phyloP scores from a whole-genome alignment of 2,329 filamentous ascomycete genomes.

The Myotisia sp. region DNA sequence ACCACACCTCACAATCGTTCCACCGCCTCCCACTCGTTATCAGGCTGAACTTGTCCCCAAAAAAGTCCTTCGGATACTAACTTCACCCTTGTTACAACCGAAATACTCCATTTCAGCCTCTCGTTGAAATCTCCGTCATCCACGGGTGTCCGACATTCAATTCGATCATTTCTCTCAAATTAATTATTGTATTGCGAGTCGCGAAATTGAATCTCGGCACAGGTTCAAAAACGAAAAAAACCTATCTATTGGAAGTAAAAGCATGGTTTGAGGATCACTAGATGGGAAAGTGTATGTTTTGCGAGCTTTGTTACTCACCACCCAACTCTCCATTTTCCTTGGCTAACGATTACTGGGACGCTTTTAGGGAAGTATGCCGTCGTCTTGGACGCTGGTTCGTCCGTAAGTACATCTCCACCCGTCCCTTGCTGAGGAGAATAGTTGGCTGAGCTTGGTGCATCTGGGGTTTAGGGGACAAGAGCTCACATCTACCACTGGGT shows the following conservation, averaged over 20 bases:
- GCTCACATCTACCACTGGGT: conserved; percentile 92
- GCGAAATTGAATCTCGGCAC: too few relatives aligned
- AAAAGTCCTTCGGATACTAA: neutral
- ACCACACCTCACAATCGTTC: too few relatives aligned
- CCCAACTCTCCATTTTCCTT: conserved; percentile 4
- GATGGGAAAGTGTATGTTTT: conserved; percentile 30
- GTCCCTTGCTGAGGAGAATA: conserved; percentile 7
- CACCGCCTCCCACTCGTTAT: too few relatives aligned
- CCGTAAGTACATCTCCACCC: conserved; percentile 36
- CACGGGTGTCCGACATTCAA: too few relatives aligned
- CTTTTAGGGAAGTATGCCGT: conserved; percentile 61
- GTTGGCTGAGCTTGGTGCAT: conserved; percentile 12
- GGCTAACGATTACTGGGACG: conserved; percentile 12
- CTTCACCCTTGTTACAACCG: too few relatives aligned
- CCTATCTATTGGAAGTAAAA: too few relatives aligned
- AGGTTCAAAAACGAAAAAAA: too few relatives aligned
- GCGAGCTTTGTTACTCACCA: conserved; percentile 3
- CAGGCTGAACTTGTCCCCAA: neutral
- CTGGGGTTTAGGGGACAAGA: conserved; percentile 56
- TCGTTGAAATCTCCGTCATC: too few relatives aligned
- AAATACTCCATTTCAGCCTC: too few relatives aligned
- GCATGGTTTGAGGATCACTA: too few relatives aligned
- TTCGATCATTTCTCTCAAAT: too few relatives aligned
- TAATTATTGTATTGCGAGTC: too few relatives aligned
- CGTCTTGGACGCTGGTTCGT: conserved; percentile 94